Percentiles rank a stretch among this genome's conserved stretches.
These are phyloP conservation scores for Achaetomiella virescens DNA, from an alignment of 495 filamentous ascomycete species.

Conservation along the genomic window DNA sequence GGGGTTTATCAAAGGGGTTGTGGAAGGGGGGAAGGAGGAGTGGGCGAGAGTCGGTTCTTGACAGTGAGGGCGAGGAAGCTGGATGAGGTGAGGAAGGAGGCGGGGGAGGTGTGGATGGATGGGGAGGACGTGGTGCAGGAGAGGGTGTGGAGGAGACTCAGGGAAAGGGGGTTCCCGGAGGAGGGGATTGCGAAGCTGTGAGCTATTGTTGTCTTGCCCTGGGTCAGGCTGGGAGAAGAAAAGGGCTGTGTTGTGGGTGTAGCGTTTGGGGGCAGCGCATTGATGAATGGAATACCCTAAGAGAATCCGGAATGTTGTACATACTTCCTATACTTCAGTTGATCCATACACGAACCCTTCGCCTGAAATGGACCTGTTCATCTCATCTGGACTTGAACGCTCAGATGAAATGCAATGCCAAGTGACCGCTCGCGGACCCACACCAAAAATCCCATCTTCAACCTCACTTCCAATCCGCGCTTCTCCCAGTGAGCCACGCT, in stretches of 20 bases:
- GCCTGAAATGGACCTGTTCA: too few species aligned
- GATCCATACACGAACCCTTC: background rate
- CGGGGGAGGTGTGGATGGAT: conserved; percentile 43
- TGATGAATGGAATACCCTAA: background rate
- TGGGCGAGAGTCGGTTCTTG: conserved; percentile 41
- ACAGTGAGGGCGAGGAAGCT: conserved; percentile 52
- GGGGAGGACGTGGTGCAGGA: conserved; percentile 52
- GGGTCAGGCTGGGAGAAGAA: background rate
- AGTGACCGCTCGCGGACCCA: conserved; percentile 6
- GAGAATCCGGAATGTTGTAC: too few species aligned
- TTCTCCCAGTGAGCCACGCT: background rate
- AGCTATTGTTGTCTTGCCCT: background rate
- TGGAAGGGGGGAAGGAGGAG: conserved; percentile 25
- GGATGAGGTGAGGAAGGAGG: conserved; percentile 46
- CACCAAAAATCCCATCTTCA: conserved; percentile 1
- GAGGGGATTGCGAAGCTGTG: conserved; percentile 45
- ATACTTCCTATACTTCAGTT: background rate
- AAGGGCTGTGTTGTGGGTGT: background rate
- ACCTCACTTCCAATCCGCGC: conserved; percentile 2
- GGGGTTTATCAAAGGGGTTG: conserved; percentile 47
- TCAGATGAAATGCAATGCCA: background rate
- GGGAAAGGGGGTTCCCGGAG: conserved; percentile 35
- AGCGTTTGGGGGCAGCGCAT: too few species aligned
- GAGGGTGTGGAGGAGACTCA: conserved; percentile 42
- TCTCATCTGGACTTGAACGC: background rate